Percentiles rank a stretch among this genome's conserved stretches.
phyloP scores from a whole-genome alignment of 805 yeast species.

The Ogataea chonburiensis region DNA sequence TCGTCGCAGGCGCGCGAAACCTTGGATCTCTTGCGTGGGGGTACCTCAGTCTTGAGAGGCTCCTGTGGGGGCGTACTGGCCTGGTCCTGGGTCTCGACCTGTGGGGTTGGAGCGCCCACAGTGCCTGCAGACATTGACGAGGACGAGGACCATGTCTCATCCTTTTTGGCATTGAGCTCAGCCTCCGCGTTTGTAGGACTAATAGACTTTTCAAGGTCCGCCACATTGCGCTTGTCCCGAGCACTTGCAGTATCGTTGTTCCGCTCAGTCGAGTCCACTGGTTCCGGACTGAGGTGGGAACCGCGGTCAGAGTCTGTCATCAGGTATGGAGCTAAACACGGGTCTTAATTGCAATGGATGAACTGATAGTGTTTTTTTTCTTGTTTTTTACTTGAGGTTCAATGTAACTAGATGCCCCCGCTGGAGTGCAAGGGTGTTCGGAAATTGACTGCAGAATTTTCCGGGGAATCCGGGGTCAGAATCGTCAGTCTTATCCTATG shows the following conservation, averaged over 20 bases:
- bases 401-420: constrained; percentile 12
- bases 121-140: constrained; percentile 9
- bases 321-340: too few species aligned
- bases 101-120: constrained; percentile 1
- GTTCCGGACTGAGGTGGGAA: too few species aligned
- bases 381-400: constrained; percentile 1
- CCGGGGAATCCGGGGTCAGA: constrained; percentile 8
- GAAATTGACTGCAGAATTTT: not conserved
- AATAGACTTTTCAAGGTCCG: constrained; percentile 1
- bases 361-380: constrained; percentile 1
- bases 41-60: constrained; percentile 12
- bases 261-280: too few species aligned
- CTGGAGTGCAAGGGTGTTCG: constrained; percentile 8
- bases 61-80: constrained; percentile 1
- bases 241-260: constrained; percentile 1
- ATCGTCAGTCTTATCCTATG: too few species aligned
- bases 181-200: constrained; percentile 1
- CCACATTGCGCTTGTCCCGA: constrained; percentile 2
- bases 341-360: too few species aligned
- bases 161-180: not conserved
- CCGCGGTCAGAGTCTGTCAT: too few species aligned
- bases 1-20: constrained; percentile 82
- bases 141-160: constrained; percentile 5
- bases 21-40: constrained; percentile 59
- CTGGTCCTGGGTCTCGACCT: constrained; percentile 1